Conservation (phyloP, 139 green algal species). For the Closterium sp. region DNA sequence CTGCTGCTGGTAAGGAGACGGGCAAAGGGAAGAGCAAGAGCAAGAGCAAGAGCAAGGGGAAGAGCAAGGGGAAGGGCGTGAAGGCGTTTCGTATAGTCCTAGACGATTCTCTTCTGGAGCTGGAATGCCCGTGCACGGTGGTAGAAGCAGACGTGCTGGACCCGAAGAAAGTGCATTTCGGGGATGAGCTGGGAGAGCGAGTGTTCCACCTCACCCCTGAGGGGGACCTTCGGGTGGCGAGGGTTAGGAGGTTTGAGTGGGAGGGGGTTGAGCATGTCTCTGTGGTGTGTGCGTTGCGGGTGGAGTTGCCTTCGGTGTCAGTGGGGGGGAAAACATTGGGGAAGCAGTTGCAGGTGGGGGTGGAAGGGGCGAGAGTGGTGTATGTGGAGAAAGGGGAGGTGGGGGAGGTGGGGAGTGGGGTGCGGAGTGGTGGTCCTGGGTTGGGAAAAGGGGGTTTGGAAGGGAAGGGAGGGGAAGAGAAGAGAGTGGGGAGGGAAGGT, state of each 20-base stretch:
- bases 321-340: background rate
- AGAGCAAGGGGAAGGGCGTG: background rate
- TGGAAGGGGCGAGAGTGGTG: background rate
- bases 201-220: constrained; percentile 16
- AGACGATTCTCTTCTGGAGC: background rate
- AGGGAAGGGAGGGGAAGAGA: background rate
- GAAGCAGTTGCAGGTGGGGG: background rate
- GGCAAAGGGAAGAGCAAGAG: background rate
- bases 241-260: background rate
- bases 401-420: background rate
- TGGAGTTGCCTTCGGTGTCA: background rate
- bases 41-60: background rate
- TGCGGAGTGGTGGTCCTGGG: background rate
- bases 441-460: background rate
- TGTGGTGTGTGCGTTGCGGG: background rate
- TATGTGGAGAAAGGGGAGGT: constrained; percentile 2
- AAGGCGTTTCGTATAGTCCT: background rate
- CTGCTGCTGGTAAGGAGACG: background rate
- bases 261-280: background rate
- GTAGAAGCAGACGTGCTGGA: background rate
- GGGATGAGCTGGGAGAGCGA: constrained; percentile 12
- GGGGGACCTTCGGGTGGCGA: background rate
- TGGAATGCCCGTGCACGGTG: background rate
- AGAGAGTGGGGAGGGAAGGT: background rate
- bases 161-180: constrained; percentile 36